A percentile compares a stretch with the other conserved stretches of the same genome.
These are phyloP conservation scores for Apocynum venetum DNA, from an alignment of 257 asterid genomes.

Conservation along the genomic window DNA sequence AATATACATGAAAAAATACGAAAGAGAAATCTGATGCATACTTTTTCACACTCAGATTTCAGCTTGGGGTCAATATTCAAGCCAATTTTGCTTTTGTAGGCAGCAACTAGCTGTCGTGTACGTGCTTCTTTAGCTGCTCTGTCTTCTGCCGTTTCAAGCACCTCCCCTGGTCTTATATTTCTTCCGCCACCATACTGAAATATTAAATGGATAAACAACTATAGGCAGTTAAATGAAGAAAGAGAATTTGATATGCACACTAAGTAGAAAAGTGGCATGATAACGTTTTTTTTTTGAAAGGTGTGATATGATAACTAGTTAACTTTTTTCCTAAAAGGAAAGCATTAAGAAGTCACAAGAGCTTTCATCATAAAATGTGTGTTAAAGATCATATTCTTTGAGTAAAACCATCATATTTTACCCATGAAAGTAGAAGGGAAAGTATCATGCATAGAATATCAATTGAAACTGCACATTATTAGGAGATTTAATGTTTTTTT, in stretches of 20 bases:
- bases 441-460: not conserved
- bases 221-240: slow-evolving; percentile 7
- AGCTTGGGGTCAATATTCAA: slow-evolving; percentile 58
- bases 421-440: not conserved
- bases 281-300: too few species aligned
- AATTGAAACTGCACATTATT: not conserved
- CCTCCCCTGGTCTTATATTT: slow-evolving; percentile 78
- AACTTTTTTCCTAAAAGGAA: not conserved
- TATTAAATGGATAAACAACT: slow-evolving; percentile 4
- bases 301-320: not conserved
- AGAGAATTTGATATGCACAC: not conserved
- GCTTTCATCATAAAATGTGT: not conserved
- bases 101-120: slow-evolving; percentile 65
- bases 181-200: slow-evolving; percentile 91
- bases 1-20: not conserved
- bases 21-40: slow-evolving; percentile 12
- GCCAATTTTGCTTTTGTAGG: slow-evolving; percentile 67
- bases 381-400: not conserved
- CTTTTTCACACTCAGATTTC: slow-evolving; percentile 77
- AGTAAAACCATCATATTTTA: not conserved
- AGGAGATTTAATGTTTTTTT: not conserved
- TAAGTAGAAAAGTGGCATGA: not conserved
- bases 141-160: slow-evolving; percentile 72
- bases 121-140: slow-evolving; percentile 69
- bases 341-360: not conserved